Conservation (phyloP, 2,329 filamentous ascomycete genomes). For the Dothideomycetidae sp. region DNA sequence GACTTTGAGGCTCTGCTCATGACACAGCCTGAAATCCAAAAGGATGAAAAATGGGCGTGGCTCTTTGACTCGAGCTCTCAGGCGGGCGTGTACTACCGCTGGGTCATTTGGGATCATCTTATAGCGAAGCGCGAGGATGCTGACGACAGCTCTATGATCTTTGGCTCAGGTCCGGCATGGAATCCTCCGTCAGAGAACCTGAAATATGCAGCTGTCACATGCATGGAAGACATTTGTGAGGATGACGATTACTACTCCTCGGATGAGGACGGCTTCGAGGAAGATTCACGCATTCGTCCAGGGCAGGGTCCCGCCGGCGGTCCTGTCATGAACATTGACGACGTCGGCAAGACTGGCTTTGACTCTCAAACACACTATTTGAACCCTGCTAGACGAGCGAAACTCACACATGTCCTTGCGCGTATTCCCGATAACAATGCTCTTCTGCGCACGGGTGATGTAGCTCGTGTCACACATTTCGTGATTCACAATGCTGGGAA, state of each 20-base stretch:
- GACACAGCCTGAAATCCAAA: constrained; percentile 68
- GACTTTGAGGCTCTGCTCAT: constrained; percentile 89
- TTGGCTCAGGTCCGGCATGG: constrained; percentile 68
- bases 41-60: constrained; percentile 85
- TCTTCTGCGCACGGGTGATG: constrained; percentile 66
- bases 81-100: constrained; percentile 82
- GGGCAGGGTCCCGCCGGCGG: background rate
- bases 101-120: constrained; percentile 61
- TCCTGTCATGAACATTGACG: constrained; percentile 8
- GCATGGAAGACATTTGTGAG: constrained; percentile 64
- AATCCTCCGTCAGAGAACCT: constrained; percentile 56
- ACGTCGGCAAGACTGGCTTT: constrained; percentile 4
- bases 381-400: constrained; percentile 70
- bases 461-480: constrained; percentile 75
- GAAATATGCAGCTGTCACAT: constrained; percentile 68
- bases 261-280: constrained; percentile 62
- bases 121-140: constrained; percentile 9
- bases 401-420: constrained; percentile 69
- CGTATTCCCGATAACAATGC: constrained; percentile 63
- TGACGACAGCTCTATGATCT: constrained; percentile 32
- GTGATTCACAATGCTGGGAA: constrained; percentile 74
- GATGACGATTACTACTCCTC: constrained; percentile 78
- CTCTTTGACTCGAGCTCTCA: constrained; percentile 71
- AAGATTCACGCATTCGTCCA: constrained; percentile 25
- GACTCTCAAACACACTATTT: constrained; percentile 48